Evolutionary conservation across 306 rosid genomes (phyloP), one percentile per base, ranked within the genome.

Genomic region (Dryas alaskensis): DNA sequence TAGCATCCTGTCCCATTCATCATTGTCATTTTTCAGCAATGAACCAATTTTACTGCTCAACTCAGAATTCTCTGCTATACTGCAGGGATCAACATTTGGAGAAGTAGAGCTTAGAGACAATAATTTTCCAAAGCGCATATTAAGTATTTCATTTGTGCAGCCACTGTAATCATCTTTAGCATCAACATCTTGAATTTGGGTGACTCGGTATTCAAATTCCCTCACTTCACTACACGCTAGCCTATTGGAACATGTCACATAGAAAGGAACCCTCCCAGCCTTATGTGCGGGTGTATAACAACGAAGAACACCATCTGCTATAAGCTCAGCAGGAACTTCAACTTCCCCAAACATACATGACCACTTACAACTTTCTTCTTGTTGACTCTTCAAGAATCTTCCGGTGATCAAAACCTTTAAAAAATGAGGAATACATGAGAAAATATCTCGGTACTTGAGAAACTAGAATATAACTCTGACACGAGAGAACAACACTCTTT

Each of bases 301-400:
- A 67, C 88, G 80, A 59, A 93, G 89, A 81, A 89, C 90, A 61
- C 97, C 90, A 57, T 89, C 81, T 31, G 80, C 76, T 16, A 89
- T 77, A 66, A 87, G 79, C 82, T 80, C 87, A 6, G 93, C 93
- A 39, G 89, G 96, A 81, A 90, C 97, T 85, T 93, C 98, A 69
- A 89, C 82, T 79, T 90, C 93, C 10, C 98, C 97, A 81, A 93
- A 93, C 98, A 93, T 90, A 72, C 96, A 89, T 14, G 97, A 90
- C 96, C 96, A 93, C 70, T 87, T 81, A 76, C 79, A 78, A 55
- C 53, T 74, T 85, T 83, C 90, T 60, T 76, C 85, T 68, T 84
- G 83, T 25, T 70, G 87, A 70, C 78, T 74, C 70, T 72, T 87
- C 82, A 90, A 83, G 81, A 93, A 90, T 71, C 73, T 80, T 65